Conservation (phyloP, 2,329 filamentous ascomycete genomes). For the Verruconis gallopava region DNA sequence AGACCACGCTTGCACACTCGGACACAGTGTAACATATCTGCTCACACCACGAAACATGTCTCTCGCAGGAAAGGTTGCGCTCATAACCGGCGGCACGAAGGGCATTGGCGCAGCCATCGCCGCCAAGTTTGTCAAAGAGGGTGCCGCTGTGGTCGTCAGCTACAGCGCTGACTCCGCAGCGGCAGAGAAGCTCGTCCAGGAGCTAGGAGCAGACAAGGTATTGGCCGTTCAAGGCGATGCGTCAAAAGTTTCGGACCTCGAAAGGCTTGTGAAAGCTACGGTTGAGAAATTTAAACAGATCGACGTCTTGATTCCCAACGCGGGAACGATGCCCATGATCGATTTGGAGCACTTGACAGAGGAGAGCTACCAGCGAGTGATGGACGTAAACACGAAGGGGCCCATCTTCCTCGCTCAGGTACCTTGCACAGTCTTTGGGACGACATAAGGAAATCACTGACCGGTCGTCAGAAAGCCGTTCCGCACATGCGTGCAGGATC, state of each 20-base stretch:
- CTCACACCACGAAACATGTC: no score
- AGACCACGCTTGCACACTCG: no score
- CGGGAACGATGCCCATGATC: slow-evolving; percentile 39
- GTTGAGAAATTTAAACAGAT: slow-evolving; percentile 41
- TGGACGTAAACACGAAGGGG: slow-evolving; percentile 45
- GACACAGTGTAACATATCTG: no score
- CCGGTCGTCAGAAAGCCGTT: slow-evolving; percentile 31
- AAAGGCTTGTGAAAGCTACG: slow-evolving; percentile 36
- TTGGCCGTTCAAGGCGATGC: slow-evolving; percentile 45
- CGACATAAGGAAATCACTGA: neutral
- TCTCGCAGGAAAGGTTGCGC: slow-evolving; percentile 10
- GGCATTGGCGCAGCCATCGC: slow-evolving; percentile 15
- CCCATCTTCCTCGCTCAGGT: slow-evolving; percentile 40
- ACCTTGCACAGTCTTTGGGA: slow-evolving; percentile 1
- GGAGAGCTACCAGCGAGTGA: slow-evolving; percentile 36
- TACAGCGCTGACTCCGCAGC: slow-evolving; percentile 44
- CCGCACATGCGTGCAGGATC: slow-evolving; percentile 38
- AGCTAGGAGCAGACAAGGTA: slow-evolving; percentile 34
- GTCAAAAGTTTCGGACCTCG: slow-evolving; percentile 32
- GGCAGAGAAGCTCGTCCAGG: slow-evolving; percentile 40
- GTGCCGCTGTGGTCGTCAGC: slow-evolving; percentile 36
- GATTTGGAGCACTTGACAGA: slow-evolving; percentile 38
- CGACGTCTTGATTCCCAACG: slow-evolving; percentile 46
- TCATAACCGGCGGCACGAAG: slow-evolving; percentile 11
- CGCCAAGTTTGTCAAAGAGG: slow-evolving; percentile 24